Evolutionary conservation across 768 basidiomycete genomes (phyloP), one percentile per base, ranked within the genome.

Genomic region (Calvatia gigantea): DNA sequence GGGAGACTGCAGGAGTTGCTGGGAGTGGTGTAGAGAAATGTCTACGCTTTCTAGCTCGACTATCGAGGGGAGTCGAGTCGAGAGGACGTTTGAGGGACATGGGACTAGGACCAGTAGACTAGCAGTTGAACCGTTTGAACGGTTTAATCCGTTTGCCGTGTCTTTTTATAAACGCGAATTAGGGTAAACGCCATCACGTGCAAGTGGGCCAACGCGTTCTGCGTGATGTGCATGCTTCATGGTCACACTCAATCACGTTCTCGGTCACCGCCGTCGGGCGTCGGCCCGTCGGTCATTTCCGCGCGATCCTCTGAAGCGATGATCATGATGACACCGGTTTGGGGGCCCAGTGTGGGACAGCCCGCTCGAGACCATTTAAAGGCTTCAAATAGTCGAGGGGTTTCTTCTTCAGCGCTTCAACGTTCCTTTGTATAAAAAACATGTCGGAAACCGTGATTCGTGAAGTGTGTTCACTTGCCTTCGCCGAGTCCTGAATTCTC

Each of bases 401-500:
- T 19, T 7, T 12, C 19, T 17, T 50, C 39, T 37, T 21, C 17
- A 21, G 15, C 15, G 6, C 46, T 41, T 27, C 5, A 21, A n/a
- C n/a, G n/a, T n/a, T n/a, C 55, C 2, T 19, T 38, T 47, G 19
- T 33, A 11, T 44, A 35, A 28, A 2, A 47, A 42, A n/a, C 15
- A 71, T 71, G 68, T 70, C 70, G 27, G 73, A 71, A 54, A 71
- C 68, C 0, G 72, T 75, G 27, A 73, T 75, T 50, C 71, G 75
- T 29, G 73, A 75, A 60, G 75, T 75, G 46, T 23, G 65, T 59
- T 32, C 4, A 2, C 48, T 4, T 25, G 39, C 21, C 14, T n/a
- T 2, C 19, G 17, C 33, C n/a, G 23, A 17, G 25, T n/a, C 15
- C 7, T 56, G 44, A 29, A 27, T 23, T 25, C 19, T 48, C 17